phyloP scores from a whole-genome alignment of 352 stramenopile genomes.

The Phytophthora cajani region DNA sequence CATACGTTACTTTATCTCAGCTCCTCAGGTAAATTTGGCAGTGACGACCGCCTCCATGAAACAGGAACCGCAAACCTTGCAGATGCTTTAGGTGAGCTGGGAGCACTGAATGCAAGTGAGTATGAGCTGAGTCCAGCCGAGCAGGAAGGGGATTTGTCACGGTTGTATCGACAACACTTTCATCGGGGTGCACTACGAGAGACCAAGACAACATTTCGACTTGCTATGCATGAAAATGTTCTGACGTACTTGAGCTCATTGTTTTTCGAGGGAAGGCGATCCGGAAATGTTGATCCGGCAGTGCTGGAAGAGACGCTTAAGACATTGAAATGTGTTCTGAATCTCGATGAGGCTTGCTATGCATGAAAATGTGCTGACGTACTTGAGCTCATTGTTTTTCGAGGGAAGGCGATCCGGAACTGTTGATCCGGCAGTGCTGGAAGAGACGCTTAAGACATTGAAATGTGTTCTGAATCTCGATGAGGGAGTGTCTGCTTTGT shows the following conservation, averaged over 20 bases:
- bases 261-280: conserved; percentile 56
- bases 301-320: conserved; percentile 54
- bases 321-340: conserved; percentile 60
- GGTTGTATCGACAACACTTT: conserved; percentile 66
- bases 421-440: conserved; percentile 43
- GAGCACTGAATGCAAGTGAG: conserved; percentile 59
- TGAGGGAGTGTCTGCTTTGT: conserved; percentile 41
- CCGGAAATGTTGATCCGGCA: conserved; percentile 25
- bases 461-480: conserved; percentile 57
- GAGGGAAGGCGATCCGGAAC: conserved; percentile 35
- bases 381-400: conserved; percentile 74
- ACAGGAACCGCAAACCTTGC: conserved; percentile 47
- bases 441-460: conserved; percentile 53
- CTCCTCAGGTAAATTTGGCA: conserved; percentile 30
- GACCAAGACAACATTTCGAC: conserved; percentile 52
- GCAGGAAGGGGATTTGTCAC: conserved; percentile 53
- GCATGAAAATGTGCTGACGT: conserved; percentile 67
- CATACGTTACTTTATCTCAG: conserved; percentile 66
- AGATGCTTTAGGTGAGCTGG: conserved; percentile 71
- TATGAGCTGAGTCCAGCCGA: conserved; percentile 70
- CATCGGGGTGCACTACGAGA: conserved; percentile 61
- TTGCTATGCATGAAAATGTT: conserved; percentile 67
- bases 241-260: conserved; percentile 69
- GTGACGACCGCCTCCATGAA: conserved; percentile 3
- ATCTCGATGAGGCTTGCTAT: conserved; percentile 50